Percentiles rank a stretch among this genome's conserved stretches.
Conservation (phyloP, 768 basidiomycete genomes). For the Pluteus cervinus region DNA sequence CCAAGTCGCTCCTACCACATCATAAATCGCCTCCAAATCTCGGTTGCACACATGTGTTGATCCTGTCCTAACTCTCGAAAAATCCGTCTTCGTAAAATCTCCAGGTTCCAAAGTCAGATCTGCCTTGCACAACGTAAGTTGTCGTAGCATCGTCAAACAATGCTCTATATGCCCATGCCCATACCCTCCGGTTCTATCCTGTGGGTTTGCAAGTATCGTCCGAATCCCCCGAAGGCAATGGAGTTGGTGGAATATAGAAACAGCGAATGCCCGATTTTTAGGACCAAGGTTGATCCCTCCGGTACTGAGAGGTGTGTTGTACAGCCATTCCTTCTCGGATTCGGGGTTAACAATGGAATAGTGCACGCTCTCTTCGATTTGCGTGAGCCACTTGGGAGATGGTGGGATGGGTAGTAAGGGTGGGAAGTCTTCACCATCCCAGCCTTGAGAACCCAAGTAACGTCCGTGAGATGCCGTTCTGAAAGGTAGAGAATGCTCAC, state of each 20-base stretch:
- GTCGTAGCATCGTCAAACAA: conserved; percentile 43
- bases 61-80: conserved; percentile 26
- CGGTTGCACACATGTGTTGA: conserved; percentile 32
- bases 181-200: conserved; percentile 10
- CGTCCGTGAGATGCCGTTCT: no score
- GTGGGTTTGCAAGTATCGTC: conserved; percentile 16
- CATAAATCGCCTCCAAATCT: conserved; percentile 33
- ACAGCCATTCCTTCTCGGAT: conserved; percentile 22
- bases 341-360: conserved; percentile 20
- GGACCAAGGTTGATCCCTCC: conserved; percentile 21
- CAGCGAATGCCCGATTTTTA: conserved; percentile 24
- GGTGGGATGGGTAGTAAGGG: no score
- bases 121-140: conserved; percentile 37
- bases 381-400: no score
- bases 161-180: conserved; percentile 27
- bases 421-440: no score
- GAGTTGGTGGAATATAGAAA: conserved; percentile 41
- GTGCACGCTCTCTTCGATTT: conserved; percentile 23
- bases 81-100: conserved; percentile 29
- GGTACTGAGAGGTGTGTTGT: conserved; percentile 20
- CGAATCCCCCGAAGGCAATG: conserved; percentile 35
- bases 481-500: no score
- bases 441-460: no score
- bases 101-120: conserved; percentile 44
- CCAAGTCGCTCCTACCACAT: no score